Evolutionary conservation across 768 basidiomycete genomes (phyloP).

Genomic region (Lactifluus volemus): DNA sequence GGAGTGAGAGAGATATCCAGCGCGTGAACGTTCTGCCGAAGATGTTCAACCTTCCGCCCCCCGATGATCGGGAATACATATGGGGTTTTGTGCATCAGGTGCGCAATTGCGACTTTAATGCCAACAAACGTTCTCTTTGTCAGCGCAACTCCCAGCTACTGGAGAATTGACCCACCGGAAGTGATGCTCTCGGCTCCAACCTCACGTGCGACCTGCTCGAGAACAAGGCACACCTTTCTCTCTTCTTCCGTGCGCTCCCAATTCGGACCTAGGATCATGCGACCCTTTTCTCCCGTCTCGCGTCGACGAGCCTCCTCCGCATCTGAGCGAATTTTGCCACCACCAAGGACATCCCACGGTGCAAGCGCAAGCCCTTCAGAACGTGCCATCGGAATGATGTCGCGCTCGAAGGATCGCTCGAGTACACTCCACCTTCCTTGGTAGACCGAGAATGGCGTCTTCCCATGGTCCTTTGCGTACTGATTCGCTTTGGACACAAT

Average conservation of each 20-base stretch:
- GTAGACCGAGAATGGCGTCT: slow-evolving; percentile 36
- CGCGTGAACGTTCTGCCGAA: slow-evolving; percentile 42
- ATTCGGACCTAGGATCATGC: slow-evolving; percentile 5
- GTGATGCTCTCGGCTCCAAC: slow-evolving; percentile 41
- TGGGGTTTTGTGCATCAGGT: slow-evolving; percentile 44
- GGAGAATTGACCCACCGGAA: slow-evolving; percentile 29
- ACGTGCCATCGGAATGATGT: slow-evolving; percentile 33
- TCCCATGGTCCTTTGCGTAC: slow-evolving; percentile 31
- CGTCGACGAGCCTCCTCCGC: slow-evolving; percentile 29
- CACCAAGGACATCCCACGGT: slow-evolving; percentile 35
- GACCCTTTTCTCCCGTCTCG: slow-evolving; percentile 30
- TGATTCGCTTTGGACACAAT: slow-evolving; percentile 31
- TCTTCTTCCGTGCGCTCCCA: slow-evolving; percentile 17
- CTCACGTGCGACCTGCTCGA: slow-evolving; percentile 41
- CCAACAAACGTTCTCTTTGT: neutral
- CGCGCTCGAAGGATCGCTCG: slow-evolving; percentile 33
- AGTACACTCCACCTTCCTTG: slow-evolving; percentile 30
- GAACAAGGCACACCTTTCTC: slow-evolving; percentile 10
- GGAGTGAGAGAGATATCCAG: slow-evolving; percentile 37
- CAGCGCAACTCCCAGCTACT: neutral
- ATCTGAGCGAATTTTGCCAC: slow-evolving; percentile 34
- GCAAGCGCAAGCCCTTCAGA: slow-evolving; percentile 31
- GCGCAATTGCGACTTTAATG: slow-evolving; percentile 41
- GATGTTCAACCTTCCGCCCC: slow-evolving; percentile 44
- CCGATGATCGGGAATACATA: slow-evolving; percentile 47